A percentile compares a stretch with the other conserved stretches of the same genome.
Conservation (phyloP, 257 asterid genomes). For the Nicotiana tomentosiformis region DNA sequence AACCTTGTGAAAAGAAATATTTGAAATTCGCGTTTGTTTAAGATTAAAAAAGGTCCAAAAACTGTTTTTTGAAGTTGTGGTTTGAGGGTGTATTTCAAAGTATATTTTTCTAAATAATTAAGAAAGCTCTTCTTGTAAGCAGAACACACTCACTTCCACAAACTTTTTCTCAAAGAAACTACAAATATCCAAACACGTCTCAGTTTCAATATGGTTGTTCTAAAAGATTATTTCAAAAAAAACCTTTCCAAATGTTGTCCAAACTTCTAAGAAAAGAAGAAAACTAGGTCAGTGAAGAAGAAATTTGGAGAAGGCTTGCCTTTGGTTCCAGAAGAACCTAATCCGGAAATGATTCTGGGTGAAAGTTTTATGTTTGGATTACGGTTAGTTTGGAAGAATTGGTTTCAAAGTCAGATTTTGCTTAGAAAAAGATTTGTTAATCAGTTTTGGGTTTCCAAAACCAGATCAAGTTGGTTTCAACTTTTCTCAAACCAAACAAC, state of each 20-base stretch:
- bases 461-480: background rate
- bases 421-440: background rate
- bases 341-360: background rate
- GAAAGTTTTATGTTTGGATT: background rate
- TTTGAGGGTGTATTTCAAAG: background rate
- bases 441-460: background rate
- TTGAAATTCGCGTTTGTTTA: background rate
- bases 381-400: background rate
- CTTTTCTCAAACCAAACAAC: background rate
- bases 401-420: background rate
- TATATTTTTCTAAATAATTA: background rate
- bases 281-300: background rate
- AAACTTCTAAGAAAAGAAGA: background rate
- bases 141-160: background rate
- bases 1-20: background rate
- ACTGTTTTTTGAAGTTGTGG: background rate
- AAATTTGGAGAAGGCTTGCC: background rate
- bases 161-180: background rate
- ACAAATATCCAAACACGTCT: background rate
- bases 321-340: background rate
- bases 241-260: background rate
- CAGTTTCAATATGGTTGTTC: constrained; percentile 1
- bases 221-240: background rate
- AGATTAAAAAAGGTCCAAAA: background rate
- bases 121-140: background rate